Evolutionary conservation across 768 basidiomycete species (phyloP).

Genomic region (Lactifluus rugatus): DNA sequence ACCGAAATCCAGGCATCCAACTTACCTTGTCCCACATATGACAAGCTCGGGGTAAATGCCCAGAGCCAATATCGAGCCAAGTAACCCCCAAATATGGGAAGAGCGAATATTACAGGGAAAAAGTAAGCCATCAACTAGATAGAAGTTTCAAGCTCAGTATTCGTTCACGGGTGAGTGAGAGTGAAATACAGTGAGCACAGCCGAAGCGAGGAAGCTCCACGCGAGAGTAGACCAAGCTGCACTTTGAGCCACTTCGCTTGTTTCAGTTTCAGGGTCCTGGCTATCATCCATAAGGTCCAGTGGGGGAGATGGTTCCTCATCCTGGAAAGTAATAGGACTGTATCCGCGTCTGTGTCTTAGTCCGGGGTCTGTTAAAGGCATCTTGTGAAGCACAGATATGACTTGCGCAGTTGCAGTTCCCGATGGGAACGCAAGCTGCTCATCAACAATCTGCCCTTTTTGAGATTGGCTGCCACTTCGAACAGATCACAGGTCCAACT

Average conservation of each 20-base stretch:
- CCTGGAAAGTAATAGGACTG: constrained; percentile 31
- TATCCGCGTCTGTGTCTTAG: constrained; percentile 53
- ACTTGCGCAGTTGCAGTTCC: constrained; percentile 95
- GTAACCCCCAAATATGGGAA: constrained; percentile 77
- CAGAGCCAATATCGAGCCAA: constrained; percentile 86
- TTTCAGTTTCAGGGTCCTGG: constrained; percentile 27
- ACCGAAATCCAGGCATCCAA: neutral
- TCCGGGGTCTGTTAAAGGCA: constrained; percentile 51
- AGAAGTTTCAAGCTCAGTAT: neutral
- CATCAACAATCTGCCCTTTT: constrained; percentile 68
- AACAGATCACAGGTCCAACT: constrained; percentile 23
- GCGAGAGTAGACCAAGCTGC: constrained; percentile 70
- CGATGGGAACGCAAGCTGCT: constrained; percentile 88
- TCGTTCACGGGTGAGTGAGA: neutral
- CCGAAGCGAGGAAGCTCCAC: constrained; percentile 73
- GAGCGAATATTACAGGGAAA: constrained; percentile 78
- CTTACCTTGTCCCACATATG: constrained; percentile 85
- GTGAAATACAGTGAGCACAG: constrained; percentile 59
- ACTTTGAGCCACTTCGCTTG: constrained; percentile 41
- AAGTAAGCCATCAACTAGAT: constrained; percentile 74
- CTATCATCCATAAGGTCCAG: constrained; percentile 10
- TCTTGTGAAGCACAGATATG: constrained; percentile 77
- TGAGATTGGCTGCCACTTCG: neutral
- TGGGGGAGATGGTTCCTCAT: constrained; percentile 17
- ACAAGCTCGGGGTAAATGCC: constrained; percentile 86